phyloP scores from a whole-genome alignment of 2,329 filamentous ascomycete species.

The Monosporascus sp. region DNA sequence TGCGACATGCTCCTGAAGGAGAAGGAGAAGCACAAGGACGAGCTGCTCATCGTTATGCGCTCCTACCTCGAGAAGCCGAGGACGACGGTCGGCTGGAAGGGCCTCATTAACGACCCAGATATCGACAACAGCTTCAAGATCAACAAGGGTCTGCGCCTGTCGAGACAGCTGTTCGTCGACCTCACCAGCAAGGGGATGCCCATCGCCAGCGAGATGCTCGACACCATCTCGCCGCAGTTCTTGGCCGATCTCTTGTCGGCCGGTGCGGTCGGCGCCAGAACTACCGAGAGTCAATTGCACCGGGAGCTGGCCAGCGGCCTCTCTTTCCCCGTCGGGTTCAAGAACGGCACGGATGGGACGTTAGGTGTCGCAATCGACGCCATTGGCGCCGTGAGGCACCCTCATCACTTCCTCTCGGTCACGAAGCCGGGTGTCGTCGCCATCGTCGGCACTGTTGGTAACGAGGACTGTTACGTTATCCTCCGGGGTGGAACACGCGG shows the following conservation, averaged over 20 bases:
- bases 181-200: slow-evolving; percentile 91
- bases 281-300: slow-evolving; percentile 93
- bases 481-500: slow-evolving; percentile 87
- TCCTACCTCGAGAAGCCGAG: slow-evolving; percentile 98
- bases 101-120: slow-evolving; percentile 95
- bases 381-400: slow-evolving; percentile 85
- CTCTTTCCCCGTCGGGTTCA: slow-evolving; percentile 97
- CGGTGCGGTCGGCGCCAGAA: slow-evolving; percentile 91
- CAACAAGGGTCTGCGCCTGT: slow-evolving; percentile 88
- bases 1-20: slow-evolving; percentile 75
- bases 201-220: slow-evolving; percentile 94
- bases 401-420: slow-evolving; percentile 94
- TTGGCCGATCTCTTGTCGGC: slow-evolving; percentile 86
- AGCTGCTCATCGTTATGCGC: slow-evolving; percentile 94
- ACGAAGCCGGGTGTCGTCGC: slow-evolving; percentile 94
- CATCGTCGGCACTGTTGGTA: slow-evolving; percentile 89
- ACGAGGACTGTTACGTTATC: slow-evolving; percentile 96
- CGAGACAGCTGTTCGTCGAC: slow-evolving; percentile 88
- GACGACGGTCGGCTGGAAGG: slow-evolving; percentile 98
- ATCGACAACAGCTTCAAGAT: slow-evolving; percentile 99
- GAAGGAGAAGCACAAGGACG: slow-evolving; percentile 82
- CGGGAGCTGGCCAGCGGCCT: slow-evolving; percentile 89
- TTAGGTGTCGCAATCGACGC: slow-evolving; percentile 89
- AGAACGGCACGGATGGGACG: slow-evolving; percentile 95
- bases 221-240: slow-evolving; percentile 97